Evolutionary conservation across 2,329 filamentous ascomycete species (phyloP), one percentile per base, ranked within the genome.

Genomic region (Akanthomyces uredinophilus): DNA sequence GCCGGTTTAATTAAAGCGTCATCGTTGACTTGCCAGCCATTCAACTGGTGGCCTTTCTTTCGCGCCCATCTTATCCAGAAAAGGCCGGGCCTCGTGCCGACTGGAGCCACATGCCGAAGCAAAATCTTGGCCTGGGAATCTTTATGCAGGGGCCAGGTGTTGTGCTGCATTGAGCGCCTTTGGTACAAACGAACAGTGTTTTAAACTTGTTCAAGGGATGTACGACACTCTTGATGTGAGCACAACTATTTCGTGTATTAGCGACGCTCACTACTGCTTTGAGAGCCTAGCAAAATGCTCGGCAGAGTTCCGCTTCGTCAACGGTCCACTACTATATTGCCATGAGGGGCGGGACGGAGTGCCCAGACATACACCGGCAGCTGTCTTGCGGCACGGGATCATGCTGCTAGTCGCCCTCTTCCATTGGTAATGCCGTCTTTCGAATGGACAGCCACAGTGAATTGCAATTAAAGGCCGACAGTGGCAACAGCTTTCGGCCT

Each of bases 371-470:
- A 47, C 46, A 59, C 56, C 56, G 24, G 56, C 56, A 59, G 56
- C 56, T 50, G 32, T 32, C 47, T 59, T 51, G 56, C 32, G 56
- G 56, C 56, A 59, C 56, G 56, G 56, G 56, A 59, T 59, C 56
- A 59, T 29, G 35, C 20, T 44, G 29, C 24, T 24, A 47, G 20
- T 37, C 43, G 43, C 43, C 29, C 29, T 24, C n/a, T n/a, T n/a
- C n/a, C 10, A 16, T 44, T 59, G 56, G 18, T 27, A 43, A 24
- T 16, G 37, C 22, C 18, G 22, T 32, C 29, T 16, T 14, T 29
- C 16, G 18, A 46, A 22, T 32, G 22, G 37, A 22, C 22, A 29
- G 35, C n/a, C 37, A 14, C 29, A 49, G 52, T 29, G 43, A 46
- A 57, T 35, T n/a, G 55, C n/a, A 50, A 41, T 39, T 29, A 24